A percentile compares a stretch with the other conserved stretches of the same genome.
Conservation (phyloP, 2,329 filamentous ascomycete species). For the Aspergillus floridensis region DNA sequence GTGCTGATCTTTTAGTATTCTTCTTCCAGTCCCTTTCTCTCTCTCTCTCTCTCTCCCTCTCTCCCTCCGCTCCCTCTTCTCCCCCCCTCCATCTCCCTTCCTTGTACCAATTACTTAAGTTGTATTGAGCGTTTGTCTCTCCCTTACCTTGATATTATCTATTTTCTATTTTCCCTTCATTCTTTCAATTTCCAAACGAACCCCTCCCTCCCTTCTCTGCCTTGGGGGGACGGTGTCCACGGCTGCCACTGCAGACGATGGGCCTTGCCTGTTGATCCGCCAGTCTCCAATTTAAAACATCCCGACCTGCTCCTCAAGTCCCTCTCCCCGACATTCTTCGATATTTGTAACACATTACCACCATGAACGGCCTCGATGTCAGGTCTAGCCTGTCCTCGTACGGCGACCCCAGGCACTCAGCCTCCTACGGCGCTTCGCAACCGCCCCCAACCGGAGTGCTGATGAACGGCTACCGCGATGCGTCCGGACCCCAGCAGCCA, state of each 20-base stretch:
- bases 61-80: background rate
- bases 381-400: slow-evolving; percentile 43
- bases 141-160: background rate
- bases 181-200: background rate
- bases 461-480: slow-evolving; percentile 60
- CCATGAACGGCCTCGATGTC: slow-evolving; percentile 36
- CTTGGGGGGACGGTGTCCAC: background rate
- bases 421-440: slow-evolving; percentile 32
- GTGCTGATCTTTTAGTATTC: too few species aligned
- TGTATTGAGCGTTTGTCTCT: background rate
- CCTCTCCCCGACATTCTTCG: slow-evolving; percentile 1
- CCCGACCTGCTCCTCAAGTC: background rate
- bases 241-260: slow-evolving; percentile 12
- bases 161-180: background rate
- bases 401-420: slow-evolving; percentile 39
- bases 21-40: background rate
- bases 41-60: background rate
- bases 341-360: slow-evolving; percentile 15
- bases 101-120: background rate
- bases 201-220: background rate
- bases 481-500: slow-evolving; percentile 52
- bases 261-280: slow-evolving; percentile 17
- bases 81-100: background rate
- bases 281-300: background rate
- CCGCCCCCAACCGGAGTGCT: slow-evolving; percentile 47